Base-by-base conservation (phyloP, 495 filamentous ascomycete genomes). In the Talaromyces liani region DNA sequence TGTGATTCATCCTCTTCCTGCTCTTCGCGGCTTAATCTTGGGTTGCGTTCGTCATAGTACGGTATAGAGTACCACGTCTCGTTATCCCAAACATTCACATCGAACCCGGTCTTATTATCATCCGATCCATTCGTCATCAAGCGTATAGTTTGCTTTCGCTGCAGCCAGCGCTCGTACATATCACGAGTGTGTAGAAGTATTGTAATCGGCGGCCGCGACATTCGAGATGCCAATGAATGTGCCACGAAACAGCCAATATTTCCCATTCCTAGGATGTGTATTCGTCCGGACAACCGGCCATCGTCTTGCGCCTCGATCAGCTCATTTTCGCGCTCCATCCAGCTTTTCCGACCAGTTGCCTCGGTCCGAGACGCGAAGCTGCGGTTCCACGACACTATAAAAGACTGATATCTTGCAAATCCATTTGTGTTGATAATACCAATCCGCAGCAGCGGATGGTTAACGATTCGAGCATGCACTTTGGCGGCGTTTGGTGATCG, bases 181-280 rank as follows among this genome's bases (percentile, higher is more conserved):
- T 67, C 61, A 2, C 66, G 61, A 47, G 76, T 69, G 63, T 83
- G 81, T 64, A 87, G 68, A 8, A 87, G 69, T 14, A 89, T 71
- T 10, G 85, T 85, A 24, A 87, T 74, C 0, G 85, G 83, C 25
- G 85, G 86, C n/a, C 80, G 84, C 63, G 83, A 78, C 27, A 78
- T 75, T 36, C 85, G 74, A 31, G 79, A 76, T 6, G 80, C 80
- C 5, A 89, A 69, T 6, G 83, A 78, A 66, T 88, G 85, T 10
- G 85, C 85, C 58, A 87, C 76, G 58, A 89, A 85, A 16, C 73
- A 78, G 12, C 85, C 86, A 25, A 85, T 69, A 68, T 80, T 86
- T 51, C 85, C 85, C 18, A 81, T 59, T 7, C 86, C 86, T 1
- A 88, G 66, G 56, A 89, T 79, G 64, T 89, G 81, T 58, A 89